Percentiles rank a stretch among this genome's conserved stretches.
Conservation (phyloP, 106 monocot genomes). For the Dactylorhiza incarnata region DNA sequence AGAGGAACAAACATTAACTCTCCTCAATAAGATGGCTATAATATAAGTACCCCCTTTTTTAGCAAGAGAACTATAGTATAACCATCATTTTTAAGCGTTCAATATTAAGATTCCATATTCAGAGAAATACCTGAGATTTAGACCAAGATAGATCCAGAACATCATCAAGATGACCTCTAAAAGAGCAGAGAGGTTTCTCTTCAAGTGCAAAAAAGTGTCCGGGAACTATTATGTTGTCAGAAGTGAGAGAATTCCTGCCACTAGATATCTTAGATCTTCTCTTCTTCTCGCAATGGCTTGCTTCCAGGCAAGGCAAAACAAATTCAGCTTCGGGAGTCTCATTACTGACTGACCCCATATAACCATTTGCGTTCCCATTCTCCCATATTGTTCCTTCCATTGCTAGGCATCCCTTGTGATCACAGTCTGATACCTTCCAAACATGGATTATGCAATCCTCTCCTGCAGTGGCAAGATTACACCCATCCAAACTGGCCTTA, state of each 20-base stretch:
- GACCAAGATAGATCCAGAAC: constrained; percentile 95
- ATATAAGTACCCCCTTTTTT: too few species aligned
- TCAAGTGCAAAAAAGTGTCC: constrained; percentile 49
- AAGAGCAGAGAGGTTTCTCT: constrained; percentile 63
- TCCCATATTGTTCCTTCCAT: constrained; percentile 26
- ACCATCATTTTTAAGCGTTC: neutral
- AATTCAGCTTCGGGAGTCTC: constrained; percentile 35
- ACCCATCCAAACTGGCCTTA: constrained; percentile 53
- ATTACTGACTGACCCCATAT: constrained; percentile 23
- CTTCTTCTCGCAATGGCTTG: constrained; percentile 52
- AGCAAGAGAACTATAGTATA: neutral
- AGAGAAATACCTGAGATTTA: constrained; percentile 57
- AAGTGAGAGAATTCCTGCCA: constrained; percentile 31
- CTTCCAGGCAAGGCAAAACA: constrained; percentile 37
- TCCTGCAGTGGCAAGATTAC: constrained; percentile 49
- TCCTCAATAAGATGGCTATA: neutral
- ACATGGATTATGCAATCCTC: constrained; percentile 64
- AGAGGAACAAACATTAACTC: neutral
- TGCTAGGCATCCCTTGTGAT: constrained; percentile 31
- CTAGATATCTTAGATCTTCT: constrained; percentile 41
- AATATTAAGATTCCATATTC: neutral
- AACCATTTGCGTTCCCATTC: constrained; percentile 27
- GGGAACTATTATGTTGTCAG: constrained; percentile 55
- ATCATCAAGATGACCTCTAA: constrained; percentile 59
- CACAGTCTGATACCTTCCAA: constrained; percentile 34